A percentile compares a stretch with the other conserved stretches of the same genome.
Conservation (phyloP, 768 basidiomycete genomes). For the Psilocybe subaeruginosa region DNA sequence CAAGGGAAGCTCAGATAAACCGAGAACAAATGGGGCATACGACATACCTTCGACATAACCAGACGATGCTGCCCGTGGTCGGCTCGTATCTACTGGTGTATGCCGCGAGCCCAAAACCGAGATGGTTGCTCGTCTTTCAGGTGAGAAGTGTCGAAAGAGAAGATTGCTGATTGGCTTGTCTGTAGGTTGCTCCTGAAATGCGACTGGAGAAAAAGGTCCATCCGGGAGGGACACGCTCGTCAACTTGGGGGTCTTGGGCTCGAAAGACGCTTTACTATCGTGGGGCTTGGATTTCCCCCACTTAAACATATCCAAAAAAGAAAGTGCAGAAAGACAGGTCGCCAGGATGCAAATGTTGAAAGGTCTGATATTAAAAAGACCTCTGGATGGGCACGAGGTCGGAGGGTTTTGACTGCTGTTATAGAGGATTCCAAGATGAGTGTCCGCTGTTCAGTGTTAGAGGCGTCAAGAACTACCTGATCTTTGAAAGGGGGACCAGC, state of each 20-base stretch:
- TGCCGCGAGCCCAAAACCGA: constrained; percentile 24
- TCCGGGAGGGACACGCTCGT: constrained; percentile 31
- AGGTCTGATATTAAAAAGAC: constrained; percentile 27
- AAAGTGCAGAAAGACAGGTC: constrained; percentile 24
- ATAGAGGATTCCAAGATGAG: constrained; percentile 26
- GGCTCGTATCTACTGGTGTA: constrained; percentile 12
- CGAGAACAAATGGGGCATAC: constrained; percentile 9
- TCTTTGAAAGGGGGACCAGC: constrained; percentile 20
- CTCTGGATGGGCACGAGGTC: constrained; percentile 35
- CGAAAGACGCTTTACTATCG: constrained; percentile 21
- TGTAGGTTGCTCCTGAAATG: constrained; percentile 14
- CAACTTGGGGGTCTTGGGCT: constrained; percentile 37
- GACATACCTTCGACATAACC: constrained; percentile 26
- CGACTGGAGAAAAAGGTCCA: constrained; percentile 24
- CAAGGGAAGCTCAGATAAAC: constrained; percentile 8
- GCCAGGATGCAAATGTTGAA: constrained; percentile 24
- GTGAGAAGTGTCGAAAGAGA: constrained; percentile 19
- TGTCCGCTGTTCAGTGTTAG: constrained; percentile 10
- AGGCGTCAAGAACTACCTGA: constrained; percentile 26
- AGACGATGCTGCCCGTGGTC: not conserved
- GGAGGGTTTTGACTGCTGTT: constrained; percentile 28
- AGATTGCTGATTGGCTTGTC: constrained; percentile 25
- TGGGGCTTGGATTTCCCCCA: constrained; percentile 23
- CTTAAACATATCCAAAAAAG: constrained; percentile 34
- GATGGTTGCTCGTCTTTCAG: constrained; percentile 25